phyloP scores from a whole-genome alignment of 768 basidiomycete species.

The Exsudoporus frostii region DNA sequence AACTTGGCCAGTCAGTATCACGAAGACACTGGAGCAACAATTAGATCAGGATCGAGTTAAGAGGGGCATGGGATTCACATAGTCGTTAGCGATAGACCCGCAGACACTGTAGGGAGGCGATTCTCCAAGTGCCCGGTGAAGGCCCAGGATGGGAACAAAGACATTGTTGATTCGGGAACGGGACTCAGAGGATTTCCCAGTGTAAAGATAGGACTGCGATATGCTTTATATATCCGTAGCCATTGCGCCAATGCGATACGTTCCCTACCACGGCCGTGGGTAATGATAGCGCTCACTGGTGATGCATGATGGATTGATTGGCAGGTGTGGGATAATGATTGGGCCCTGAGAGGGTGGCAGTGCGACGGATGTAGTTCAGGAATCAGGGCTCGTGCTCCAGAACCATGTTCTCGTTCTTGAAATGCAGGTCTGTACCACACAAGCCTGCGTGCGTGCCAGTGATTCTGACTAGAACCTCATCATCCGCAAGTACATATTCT shows the following conservation, averaged over 20 bases:
- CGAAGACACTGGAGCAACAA: slow-evolving; percentile 11
- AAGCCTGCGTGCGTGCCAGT: slow-evolving; percentile 28
- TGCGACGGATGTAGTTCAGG: no score
- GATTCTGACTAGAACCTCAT: slow-evolving; percentile 15
- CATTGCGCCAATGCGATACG: slow-evolving; percentile 1
- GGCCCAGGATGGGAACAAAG: not conserved
- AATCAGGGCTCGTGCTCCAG: not conserved
- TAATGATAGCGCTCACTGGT: not conserved
- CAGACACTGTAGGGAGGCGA: slow-evolving; percentile 4
- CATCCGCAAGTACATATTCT: not conserved
- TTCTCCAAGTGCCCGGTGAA: slow-evolving; percentile 7
- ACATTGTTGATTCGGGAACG: slow-evolving; percentile 2
- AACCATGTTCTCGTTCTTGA: slow-evolving; percentile 4
- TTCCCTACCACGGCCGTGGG: not conserved
- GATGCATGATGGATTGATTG: not conserved
- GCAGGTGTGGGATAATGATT: no score
- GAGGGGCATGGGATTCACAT: slow-evolving; percentile 4
- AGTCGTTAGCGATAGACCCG: slow-evolving; percentile 10
- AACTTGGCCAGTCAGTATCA: slow-evolving; percentile 23
- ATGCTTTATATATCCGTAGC: slow-evolving; percentile 10
- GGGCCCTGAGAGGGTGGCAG: no score
- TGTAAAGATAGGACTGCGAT: not conserved
- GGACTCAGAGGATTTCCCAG: not conserved
- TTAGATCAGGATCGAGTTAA: not conserved
- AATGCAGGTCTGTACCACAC: slow-evolving; percentile 34